Base-by-base conservation (phyloP, 1,284 basidiomycete species). In the Trichosporon sp. region DNA sequence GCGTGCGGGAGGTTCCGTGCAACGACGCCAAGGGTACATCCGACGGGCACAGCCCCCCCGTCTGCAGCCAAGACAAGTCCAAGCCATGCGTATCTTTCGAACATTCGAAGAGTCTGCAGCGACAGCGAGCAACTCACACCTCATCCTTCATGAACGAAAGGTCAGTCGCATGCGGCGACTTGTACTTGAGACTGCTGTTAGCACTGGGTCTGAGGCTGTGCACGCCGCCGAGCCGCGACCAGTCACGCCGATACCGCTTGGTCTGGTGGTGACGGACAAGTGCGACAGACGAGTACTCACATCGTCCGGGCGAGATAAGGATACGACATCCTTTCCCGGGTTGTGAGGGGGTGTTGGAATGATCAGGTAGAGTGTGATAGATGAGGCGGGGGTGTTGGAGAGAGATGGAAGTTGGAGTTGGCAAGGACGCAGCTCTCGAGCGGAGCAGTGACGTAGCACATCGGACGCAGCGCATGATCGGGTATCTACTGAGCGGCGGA, bases 71-170 rank as follows among this genome's bases (percentile, higher is more conserved):
- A 19, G 56, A 2, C 34, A 36, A 36, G 10, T 36, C 34, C 34
- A 36, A n/a, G n/a, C 31, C 3, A 9, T 19, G 5, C 13, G n/a
- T 14, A 9, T 13, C 29, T 2, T 14, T 33, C n/a, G 16, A 16
- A 21, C 36, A 10, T 19, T 37, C n/a, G 37, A n/a, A 14, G 37
- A 59, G 29, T 32, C 7, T 4, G 23, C 21, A n/a, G 8, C 21
- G 25, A 21, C 31, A 13, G 11, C 23, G 33, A 27, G 19, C 29
- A 27, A 74, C 78, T 75, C 70, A 80, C 79, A 74, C 78, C 59
- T 79, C 79, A 63, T 74, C 76, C 65, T 80, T 80, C 52, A 73
- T 73, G 63, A 81, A 81, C n/a, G 78, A 79, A 9, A 81, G 70
- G 61, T 81, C 79, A 1, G 78, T 80, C 23, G 76, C 71, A 64